phyloP scores from a whole-genome alignment of 2,329 filamentous ascomycete species.

The Trichoderma oligosporum region DNA sequence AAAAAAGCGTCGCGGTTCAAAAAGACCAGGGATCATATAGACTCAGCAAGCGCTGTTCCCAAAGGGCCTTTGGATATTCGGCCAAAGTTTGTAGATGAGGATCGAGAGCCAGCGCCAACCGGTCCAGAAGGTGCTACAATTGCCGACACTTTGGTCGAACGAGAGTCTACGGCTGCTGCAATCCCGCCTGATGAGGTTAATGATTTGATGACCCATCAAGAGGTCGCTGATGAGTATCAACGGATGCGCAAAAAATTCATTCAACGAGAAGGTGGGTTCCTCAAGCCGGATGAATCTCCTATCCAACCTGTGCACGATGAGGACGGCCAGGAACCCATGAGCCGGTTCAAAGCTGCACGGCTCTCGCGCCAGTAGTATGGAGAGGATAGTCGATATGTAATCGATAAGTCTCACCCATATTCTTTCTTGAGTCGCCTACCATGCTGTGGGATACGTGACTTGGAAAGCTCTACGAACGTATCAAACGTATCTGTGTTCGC shows the following conservation, averaged over 20 bases:
- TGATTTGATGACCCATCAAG: conserved; percentile 63
- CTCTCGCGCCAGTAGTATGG: conserved; percentile 49
- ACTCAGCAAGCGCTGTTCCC: conserved; percentile 26
- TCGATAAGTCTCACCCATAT: conserved; percentile 28
- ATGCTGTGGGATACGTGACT: conserved; percentile 23
- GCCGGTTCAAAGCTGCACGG: conserved; percentile 70
- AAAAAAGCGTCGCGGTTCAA: conserved; percentile 52
- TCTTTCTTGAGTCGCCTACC: conserved; percentile 17
- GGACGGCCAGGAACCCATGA: conserved; percentile 60
- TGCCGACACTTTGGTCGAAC: conserved; percentile 57
- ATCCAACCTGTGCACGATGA: conserved; percentile 67
- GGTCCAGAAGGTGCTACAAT: conserved; percentile 55
- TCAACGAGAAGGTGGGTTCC: conserved; percentile 76
- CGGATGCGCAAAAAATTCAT: conserved; percentile 78
- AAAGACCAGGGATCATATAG: conserved; percentile 33
- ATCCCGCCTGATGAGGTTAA: conserved; percentile 64
- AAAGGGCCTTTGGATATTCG: conserved; percentile 46
- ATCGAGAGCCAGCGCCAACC: conserved; percentile 40
- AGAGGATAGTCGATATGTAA: conserved; percentile 27
- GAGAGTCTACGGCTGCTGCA: conserved; percentile 36
- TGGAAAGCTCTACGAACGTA: not conserved
- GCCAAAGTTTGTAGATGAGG: conserved; percentile 37
- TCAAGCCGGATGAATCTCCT: conserved; percentile 64
- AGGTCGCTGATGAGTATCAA: conserved; percentile 81
- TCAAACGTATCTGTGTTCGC: not conserved